Evolutionary conservation across 306 rosid genomes (phyloP), one percentile per base, ranked within the genome.

Genomic region (Sicyos edulis): DNA sequence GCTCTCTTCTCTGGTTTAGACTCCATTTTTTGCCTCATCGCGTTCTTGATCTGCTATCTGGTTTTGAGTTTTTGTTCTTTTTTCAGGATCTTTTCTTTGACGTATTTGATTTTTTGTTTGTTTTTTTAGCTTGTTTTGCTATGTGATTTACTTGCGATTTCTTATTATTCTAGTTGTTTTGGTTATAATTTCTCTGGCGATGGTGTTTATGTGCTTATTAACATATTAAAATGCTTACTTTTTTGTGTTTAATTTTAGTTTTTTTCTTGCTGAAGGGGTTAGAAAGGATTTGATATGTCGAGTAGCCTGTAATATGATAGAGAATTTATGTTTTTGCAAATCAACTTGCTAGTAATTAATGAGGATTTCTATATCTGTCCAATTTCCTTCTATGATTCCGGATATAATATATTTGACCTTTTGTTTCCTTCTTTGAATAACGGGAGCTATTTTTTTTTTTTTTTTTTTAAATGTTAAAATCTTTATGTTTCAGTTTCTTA

Each of bases 301-400:
- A 13, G 26, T 68, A 14, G 45, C 54, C 24, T 45, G 72, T 66
- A 66, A 20, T 66, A 20, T 67, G 37, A 50, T 67, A 1, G 20
- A 21, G 72, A 67, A 22, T 67, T 45, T 14, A 47, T 15, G 58
- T 69, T 26, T 69, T 69, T 17, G 58, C 15, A 26, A 51, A 50
- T 69, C 20, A 14, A 69, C 57, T 69, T 69, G 22, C 73, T 51
- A 16, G 59, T 47, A 51, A 69, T 49, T 50, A 69, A 69, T 69
- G 73, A 50, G 22, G 21, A 22, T 50, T 50, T 50, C 73, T 51
- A 50, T 51, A 49, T 69, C 59, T 50, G 59, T 69, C 47, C 16
- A 14, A 22, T 24, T 69, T 69, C 73, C 73, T 69, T 69, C 59
- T 1, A 69, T 69, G 73, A 55, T 67, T 14, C 5, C 15, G 26